A percentile compares a stretch with the other conserved stretches of the same genome.
These are phyloP conservation scores for Podospora anserina DNA, from an alignment of 495 filamentous ascomycete species.

Conservation along the genomic window DNA sequence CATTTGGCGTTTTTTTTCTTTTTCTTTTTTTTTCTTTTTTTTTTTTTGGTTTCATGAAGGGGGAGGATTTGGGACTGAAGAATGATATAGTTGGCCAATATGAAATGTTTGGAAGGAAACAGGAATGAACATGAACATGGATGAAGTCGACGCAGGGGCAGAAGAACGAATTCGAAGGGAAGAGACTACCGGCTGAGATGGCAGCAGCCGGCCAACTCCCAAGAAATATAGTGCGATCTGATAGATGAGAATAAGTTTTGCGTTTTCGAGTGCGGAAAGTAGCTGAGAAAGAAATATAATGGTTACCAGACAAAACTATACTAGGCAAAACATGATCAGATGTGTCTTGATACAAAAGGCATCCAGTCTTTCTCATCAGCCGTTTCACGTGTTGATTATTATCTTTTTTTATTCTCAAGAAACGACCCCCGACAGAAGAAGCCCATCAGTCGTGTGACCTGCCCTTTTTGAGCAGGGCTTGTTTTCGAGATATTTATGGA, in stretches of 20 bases:
- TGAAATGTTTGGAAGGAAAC: not conserved
- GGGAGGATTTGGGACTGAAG: not conserved
- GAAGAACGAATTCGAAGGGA: not conserved
- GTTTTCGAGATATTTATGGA: too few relatives aligned
- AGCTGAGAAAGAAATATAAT: not conserved
- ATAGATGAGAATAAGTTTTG: not conserved
- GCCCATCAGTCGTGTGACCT: too few relatives aligned
- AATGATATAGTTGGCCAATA: too few relatives aligned
- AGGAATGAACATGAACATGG: not conserved
- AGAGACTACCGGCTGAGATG: too few relatives aligned
- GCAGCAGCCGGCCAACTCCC: too few relatives aligned
- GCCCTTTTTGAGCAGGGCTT: too few relatives aligned
- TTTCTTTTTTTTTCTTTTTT: not conserved
- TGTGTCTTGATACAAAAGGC: too few relatives aligned
- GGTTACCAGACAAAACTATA: not conserved
- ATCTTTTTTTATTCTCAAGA: too few relatives aligned
- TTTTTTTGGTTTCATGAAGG: not conserved
- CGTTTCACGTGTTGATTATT: too few relatives aligned
- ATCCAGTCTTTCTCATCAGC: too few relatives aligned
- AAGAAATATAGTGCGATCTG: not conserved
- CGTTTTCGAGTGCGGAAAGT: not conserved
- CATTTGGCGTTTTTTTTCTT: not conserved
- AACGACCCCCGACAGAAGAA: too few relatives aligned
- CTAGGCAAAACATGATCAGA: too few relatives aligned
- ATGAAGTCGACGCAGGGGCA: not conserved